These are phyloP conservation scores for Neoarthrinium moseri DNA, from an alignment of 2,329 filamentous ascomycete genomes.

Conservation along the genomic window DNA sequence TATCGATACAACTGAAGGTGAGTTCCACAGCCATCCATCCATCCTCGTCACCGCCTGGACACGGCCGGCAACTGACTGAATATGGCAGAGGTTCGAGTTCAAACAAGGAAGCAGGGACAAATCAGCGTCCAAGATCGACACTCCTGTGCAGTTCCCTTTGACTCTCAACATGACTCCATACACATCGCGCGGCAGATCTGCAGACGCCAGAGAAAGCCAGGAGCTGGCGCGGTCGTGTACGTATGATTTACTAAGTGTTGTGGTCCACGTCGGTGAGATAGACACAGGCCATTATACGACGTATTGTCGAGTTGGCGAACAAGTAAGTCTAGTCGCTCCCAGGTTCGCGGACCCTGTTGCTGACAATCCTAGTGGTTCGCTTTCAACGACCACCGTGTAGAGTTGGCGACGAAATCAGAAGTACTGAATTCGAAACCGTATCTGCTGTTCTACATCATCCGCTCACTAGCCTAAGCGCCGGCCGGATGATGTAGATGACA, in stretches of 20 bases:
- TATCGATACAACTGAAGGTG: conserved; percentile 92
- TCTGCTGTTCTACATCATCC: conserved; percentile 81
- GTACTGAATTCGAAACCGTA: conserved; percentile 87
- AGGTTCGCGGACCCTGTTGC: not conserved
- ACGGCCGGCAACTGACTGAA: not conserved
- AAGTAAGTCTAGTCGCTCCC: conserved; percentile 41
- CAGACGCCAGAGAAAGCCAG: conserved; percentile 47
- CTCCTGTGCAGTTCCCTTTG: conserved; percentile 80
- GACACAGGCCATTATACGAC: conserved; percentile 87
- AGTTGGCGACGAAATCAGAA: conserved; percentile 77
- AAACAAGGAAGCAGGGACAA: conserved; percentile 62
- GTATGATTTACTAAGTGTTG: conserved; percentile 85
- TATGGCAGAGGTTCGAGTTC: conserved; percentile 67
- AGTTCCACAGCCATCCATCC: no score
- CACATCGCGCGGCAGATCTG: conserved; percentile 63
- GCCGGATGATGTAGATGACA: not conserved
- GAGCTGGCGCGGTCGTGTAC: conserved; percentile 66
- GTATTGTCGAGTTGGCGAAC: conserved; percentile 80
- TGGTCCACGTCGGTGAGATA: conserved; percentile 90
- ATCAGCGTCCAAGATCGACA: conserved; percentile 82
- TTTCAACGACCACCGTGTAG: conserved; percentile 94
- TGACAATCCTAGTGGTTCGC: conserved; percentile 72
- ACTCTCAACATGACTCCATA: conserved; percentile 90
- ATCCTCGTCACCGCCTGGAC: not conserved
- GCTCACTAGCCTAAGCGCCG: conserved; percentile 48